Conservation (phyloP, 1,139 yeast genomes). For the Nematodospora anomalae region DNA sequence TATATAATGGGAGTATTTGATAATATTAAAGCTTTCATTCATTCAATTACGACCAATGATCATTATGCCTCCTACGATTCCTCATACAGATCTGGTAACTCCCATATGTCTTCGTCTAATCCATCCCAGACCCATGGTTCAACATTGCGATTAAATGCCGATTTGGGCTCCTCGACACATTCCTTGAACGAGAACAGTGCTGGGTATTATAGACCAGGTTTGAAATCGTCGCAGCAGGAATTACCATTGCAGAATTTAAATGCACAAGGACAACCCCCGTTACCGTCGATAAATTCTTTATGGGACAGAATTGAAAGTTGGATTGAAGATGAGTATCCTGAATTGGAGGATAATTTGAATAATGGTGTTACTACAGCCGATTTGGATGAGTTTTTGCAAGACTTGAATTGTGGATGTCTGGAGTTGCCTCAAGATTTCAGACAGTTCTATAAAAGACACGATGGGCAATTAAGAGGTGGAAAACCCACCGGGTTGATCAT, state of each 20-base stretch:
- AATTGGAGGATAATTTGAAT: constrained; percentile 68
- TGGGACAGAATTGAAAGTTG: constrained; percentile 76
- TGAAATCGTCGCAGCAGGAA: constrained; percentile 35
- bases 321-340: constrained; percentile 79
- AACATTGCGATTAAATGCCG: constrained; percentile 10
- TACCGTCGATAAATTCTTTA: constrained; percentile 67
- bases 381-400: constrained; percentile 73
- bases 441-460: constrained; percentile 72
- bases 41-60: constrained; percentile 63
- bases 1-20: constrained; percentile 43
- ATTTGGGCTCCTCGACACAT: constrained; percentile 25
- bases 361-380: constrained; percentile 75
- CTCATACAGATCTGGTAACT: constrained; percentile 33
- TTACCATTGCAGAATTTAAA: constrained; percentile 44
- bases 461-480: constrained; percentile 80
- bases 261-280: constrained; percentile 61
- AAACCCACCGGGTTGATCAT: constrained; percentile 72
- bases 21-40: constrained; percentile 51
- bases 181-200: constrained; percentile 27
- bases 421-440: constrained; percentile 73
- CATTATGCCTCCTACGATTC: constrained; percentile 62
- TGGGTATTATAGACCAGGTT: constrained; percentile 39
- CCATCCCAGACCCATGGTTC: constrained; percentile 9
- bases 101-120: constrained; percentile 1
- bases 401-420: constrained; percentile 54